Evolutionary conservation across 2,329 filamentous ascomycete species (phyloP).

Genomic region (Colletotrichum musicola): DNA sequence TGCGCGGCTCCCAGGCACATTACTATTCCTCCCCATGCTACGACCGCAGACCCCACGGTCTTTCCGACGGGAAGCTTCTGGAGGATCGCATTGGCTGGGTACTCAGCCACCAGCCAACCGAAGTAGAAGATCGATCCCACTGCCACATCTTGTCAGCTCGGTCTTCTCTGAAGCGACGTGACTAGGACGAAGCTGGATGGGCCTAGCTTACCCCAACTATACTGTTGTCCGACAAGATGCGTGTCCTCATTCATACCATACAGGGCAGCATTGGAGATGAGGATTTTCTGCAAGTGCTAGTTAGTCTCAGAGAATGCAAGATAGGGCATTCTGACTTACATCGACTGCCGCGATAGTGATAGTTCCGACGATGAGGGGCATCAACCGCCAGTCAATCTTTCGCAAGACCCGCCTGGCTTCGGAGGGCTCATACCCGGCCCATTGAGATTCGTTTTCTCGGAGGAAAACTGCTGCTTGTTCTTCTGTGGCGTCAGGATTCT

Average conservation of each 20-base stretch:
- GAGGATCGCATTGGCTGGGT: slow-evolving; percentile 59
- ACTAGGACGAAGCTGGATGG: too few species aligned
- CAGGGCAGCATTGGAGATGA: slow-evolving; percentile 65
- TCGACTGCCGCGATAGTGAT: slow-evolving; percentile 5
- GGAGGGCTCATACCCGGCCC: neutral
- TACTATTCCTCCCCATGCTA: slow-evolving; percentile 63
- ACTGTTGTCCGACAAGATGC: slow-evolving; percentile 26
- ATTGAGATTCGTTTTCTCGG: neutral
- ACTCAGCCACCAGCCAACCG: slow-evolving; percentile 60
- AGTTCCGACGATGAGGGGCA: slow-evolving; percentile 26
- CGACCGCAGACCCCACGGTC: slow-evolving; percentile 57
- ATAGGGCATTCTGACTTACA: neutral
- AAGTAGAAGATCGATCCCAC: slow-evolving; percentile 65
- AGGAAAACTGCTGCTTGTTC: neutral
- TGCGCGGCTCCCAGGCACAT: slow-evolving; percentile 63
- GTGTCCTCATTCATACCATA: slow-evolving; percentile 67
- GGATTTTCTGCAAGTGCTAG: slow-evolving; percentile 50
- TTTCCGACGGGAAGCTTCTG: slow-evolving; percentile 62
- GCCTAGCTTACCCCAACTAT: slow-evolving; percentile 5
- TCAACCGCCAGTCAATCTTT: slow-evolving; percentile 32
- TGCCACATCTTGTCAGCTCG: neutral
- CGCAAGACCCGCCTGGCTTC: neutral
- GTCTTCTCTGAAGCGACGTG: neutral
- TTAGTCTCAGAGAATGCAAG: neutral
- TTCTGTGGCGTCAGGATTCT: neutral